Evolutionary conservation across 148 eudicot genomes (phyloP), one percentile per base, ranked within the genome.

Genomic region (Amaranthus cruentus): DNA sequence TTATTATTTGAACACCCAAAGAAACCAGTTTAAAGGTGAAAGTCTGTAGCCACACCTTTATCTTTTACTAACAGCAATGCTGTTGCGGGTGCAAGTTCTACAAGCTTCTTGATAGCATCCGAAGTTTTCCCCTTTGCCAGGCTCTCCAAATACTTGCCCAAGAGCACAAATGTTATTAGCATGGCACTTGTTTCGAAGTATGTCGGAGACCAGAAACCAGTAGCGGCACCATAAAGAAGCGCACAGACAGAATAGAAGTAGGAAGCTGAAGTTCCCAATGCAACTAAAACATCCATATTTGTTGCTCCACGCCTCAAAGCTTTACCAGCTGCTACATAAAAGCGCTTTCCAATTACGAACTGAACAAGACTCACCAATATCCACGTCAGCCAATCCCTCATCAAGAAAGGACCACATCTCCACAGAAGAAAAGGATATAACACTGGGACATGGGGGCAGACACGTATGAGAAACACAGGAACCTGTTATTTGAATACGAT

Each of bases 341-440:
- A 95, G 64, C 98, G 96, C 78, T 90, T 95, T 46, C 98, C 98
- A 85, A 95, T 71, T 75, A 75, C 93, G 88, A 95, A 95, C 73
- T 95, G 98, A 83, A 95, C 87, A 72, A 89, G 38, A 50, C 86
- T 87, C 67, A 88, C 98, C 75, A 95, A 81, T 47, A 74, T 84
- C 96, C 96, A 91, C 78, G 85, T 91, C 76, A 95, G 84, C 98
- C 98, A 95, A 83, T 95, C 98, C 69, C 96, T 96, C 97, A 95
- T 87, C 73, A 80, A 83, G 79, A 95, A 95, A 28, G 98, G 98
- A 50, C 98, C 98, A 85, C 96, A 89, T 38, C 85, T 89, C 83
- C 90, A 79, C 59, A 95, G 81, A 75, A 95, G 83, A 66, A 95
- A 87, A 65, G 98, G 85, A 86, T 95, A 91, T 51, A 95, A 63